phyloP scores from a whole-genome alignment of 306 rosid species.

The Astragalus membranaceus region DNA sequence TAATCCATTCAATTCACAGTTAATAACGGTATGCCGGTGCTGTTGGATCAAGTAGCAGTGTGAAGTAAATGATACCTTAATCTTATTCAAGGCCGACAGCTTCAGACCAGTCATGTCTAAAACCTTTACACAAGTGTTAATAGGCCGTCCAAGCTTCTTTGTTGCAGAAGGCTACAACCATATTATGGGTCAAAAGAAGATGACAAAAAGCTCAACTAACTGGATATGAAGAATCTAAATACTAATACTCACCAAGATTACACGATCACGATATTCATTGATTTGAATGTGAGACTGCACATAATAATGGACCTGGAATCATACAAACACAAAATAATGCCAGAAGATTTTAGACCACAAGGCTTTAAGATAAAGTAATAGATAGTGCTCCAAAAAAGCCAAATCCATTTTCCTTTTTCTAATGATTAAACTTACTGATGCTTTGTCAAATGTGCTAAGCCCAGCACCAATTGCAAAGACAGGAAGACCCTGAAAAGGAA shows the following conservation, averaged over 20 bases:
- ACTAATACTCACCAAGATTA: slow-evolving; percentile 56
- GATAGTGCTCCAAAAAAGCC: slow-evolving; percentile 4
- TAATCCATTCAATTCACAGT: slow-evolving; percentile 4
- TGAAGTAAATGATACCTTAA: slow-evolving; percentile 51
- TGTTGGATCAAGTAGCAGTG: background rate
- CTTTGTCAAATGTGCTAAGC: slow-evolving; percentile 84
- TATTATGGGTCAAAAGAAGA: slow-evolving; percentile 20
- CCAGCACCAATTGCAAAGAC: slow-evolving; percentile 83
- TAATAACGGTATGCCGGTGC: background rate
- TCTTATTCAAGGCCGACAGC: slow-evolving; percentile 82
- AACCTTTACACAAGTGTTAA: slow-evolving; percentile 77
- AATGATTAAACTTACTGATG: slow-evolving; percentile 67
- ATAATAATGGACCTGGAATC: slow-evolving; percentile 75
- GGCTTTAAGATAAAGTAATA: background rate
- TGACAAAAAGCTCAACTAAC: background rate
- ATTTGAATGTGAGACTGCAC: slow-evolving; percentile 99
- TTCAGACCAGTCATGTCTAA: slow-evolving; percentile 95
- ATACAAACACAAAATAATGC: slow-evolving; percentile 1
- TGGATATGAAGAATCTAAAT: slow-evolving; percentile 15
- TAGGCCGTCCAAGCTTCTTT: slow-evolving; percentile 62
- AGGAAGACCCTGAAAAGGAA: slow-evolving; percentile 67
- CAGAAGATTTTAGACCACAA: background rate
- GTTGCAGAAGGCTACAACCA: slow-evolving; percentile 75
- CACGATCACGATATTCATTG: slow-evolving; percentile 83
- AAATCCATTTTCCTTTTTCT: background rate